Percentiles rank a stretch among this genome's conserved stretches.
These are phyloP conservation scores for Odontarrhena argentea DNA, from an alignment of 345 rosid species.

Conservation along the genomic window DNA sequence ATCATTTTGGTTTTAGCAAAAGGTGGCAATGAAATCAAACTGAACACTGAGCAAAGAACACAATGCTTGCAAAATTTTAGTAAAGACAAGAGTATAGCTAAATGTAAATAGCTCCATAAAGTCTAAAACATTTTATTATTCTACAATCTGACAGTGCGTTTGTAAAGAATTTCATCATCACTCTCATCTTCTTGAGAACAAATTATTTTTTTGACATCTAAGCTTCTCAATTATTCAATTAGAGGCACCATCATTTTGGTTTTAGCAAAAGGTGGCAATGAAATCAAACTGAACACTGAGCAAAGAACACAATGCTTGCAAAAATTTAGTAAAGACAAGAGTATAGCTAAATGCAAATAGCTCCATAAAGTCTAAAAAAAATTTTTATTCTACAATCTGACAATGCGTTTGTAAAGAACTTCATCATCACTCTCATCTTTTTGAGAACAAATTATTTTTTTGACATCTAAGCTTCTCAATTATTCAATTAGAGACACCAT, in stretches of 20 bases:
- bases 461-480: too few species aligned
- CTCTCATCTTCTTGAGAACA: too few species aligned
- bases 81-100: background rate
- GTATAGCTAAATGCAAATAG: background rate
- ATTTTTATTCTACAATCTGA: slow-evolving; percentile 44
- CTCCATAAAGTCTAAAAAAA: slow-evolving; percentile 5
- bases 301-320: slow-evolving; percentile 17
- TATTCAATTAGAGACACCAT: too few species aligned
- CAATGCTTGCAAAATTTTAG: slow-evolving; percentile 16
- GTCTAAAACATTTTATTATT: slow-evolving; percentile 5
- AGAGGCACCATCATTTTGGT: too few species aligned
- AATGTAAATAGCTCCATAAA: slow-evolving; percentile 11
- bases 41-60: slow-evolving; percentile 19
- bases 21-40: background rate
- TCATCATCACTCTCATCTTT: slow-evolving; percentile 68
- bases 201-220: too few species aligned
- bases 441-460: too few species aligned
- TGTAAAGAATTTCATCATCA: slow-evolving; percentile 72
- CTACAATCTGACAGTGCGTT: slow-evolving; percentile 56
- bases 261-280: background rate
- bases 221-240: too few species aligned
- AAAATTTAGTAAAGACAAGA: slow-evolving; percentile 8
- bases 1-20: background rate
- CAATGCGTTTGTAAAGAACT: slow-evolving; percentile 58
- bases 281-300: slow-evolving; percentile 12